A percentile compares a stretch with the other conserved stretches of the same genome.
Conservation (phyloP, 768 basidiomycete genomes). For the Suillus plorans region DNA sequence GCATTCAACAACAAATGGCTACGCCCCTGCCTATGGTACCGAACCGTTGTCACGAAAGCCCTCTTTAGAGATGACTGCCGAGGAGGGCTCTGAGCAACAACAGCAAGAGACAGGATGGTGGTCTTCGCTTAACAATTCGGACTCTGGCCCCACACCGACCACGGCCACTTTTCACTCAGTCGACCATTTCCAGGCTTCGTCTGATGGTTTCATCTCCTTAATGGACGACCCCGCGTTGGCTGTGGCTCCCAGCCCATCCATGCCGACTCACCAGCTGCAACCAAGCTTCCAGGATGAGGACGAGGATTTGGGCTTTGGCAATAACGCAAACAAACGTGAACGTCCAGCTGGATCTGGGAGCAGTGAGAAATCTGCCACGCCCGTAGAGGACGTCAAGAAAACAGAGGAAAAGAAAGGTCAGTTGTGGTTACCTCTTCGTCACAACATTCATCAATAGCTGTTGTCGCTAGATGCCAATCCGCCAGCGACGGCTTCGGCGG, state of each 20-base stretch:
- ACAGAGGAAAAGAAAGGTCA: slow-evolving; percentile 34
- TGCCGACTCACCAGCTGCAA: slow-evolving; percentile 14
- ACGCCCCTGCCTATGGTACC: slow-evolving; percentile 34
- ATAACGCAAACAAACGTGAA: slow-evolving; percentile 48
- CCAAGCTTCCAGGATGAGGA: slow-evolving; percentile 51
- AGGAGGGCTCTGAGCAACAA: slow-evolving; percentile 32
- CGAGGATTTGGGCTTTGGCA: slow-evolving; percentile 94
- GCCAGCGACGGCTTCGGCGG: slow-evolving; percentile 27
- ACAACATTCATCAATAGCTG: not conserved
- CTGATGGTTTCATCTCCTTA: slow-evolving; percentile 75
- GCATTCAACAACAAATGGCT: slow-evolving; percentile 36
- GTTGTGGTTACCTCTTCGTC: not conserved
- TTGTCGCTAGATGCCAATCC: slow-evolving; percentile 10
- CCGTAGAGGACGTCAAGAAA: slow-evolving; percentile 18
- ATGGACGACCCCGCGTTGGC: slow-evolving; percentile 66
- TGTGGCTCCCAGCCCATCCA: slow-evolving; percentile 28
- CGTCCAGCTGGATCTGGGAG: slow-evolving; percentile 28
- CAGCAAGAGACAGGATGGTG: slow-evolving; percentile 59
- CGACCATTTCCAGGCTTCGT: slow-evolving; percentile 40
- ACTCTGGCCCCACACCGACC: slow-evolving; percentile 59
- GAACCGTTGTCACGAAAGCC: slow-evolving; percentile 27
- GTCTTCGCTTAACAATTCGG: slow-evolving; percentile 47
- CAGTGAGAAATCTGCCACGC: slow-evolving; percentile 18
- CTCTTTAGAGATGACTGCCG: slow-evolving; percentile 30
- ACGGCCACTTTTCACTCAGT: slow-evolving; percentile 62